Conservation (phyloP, 345 rosid species). For the Citrus cavaleriei region DNA sequence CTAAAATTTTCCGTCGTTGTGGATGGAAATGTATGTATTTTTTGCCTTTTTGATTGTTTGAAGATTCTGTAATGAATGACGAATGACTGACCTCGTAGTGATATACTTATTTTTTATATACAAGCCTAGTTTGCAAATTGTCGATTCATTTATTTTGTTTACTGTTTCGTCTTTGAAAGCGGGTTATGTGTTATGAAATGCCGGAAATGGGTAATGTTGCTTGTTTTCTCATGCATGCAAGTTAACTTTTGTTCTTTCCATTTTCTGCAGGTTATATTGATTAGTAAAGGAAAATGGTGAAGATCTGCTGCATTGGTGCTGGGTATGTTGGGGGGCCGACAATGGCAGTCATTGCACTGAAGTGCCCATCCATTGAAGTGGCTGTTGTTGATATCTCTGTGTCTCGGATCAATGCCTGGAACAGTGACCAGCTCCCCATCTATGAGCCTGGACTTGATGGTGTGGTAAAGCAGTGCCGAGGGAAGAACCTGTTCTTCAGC, state of each 20-base stretch:
- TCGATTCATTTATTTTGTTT: neutral
- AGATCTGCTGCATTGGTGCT: slow-evolving; percentile 96
- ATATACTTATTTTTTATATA: neutral
- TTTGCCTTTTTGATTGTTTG: neutral
- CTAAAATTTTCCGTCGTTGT: neutral
- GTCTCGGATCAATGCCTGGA: slow-evolving; percentile 77
- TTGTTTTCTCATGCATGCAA: neutral
- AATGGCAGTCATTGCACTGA: slow-evolving; percentile 92
- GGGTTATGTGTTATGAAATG: neutral
- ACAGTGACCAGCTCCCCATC: slow-evolving; percentile 84
- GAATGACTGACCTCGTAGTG: neutral
- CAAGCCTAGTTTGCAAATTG: neutral
- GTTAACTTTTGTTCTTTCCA: neutral
- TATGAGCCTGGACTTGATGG: slow-evolving; percentile 90
- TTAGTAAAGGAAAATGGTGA: slow-evolving; percentile 63
- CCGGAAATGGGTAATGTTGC: neutral
- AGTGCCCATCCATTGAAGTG: slow-evolving; percentile 85
- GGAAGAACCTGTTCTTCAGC: slow-evolving; percentile 89
- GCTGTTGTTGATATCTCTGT: slow-evolving; percentile 87
- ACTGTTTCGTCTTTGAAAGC: neutral
- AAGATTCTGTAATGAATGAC: neutral
- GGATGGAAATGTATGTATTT: no score
- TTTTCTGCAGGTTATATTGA: slow-evolving; percentile 12
- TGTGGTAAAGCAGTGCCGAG: slow-evolving; percentile 80
- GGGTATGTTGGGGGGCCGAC: slow-evolving; percentile 98